These are phyloP conservation scores for Dactylellina drechsleri DNA, from an alignment of 2,329 filamentous ascomycete species.

Conservation along the genomic window DNA sequence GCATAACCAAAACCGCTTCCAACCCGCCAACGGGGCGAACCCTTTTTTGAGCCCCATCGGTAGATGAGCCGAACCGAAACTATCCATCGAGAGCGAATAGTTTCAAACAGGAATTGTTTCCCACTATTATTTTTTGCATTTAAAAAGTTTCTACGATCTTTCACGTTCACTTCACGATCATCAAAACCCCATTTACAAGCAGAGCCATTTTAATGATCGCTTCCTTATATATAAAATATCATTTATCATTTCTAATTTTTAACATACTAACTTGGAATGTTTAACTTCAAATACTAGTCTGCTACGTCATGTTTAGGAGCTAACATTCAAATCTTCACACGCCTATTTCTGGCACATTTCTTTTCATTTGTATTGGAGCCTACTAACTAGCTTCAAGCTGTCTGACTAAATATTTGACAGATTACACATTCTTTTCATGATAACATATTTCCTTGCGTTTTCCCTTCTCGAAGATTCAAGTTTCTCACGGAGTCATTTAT, in stretches of 20 bases:
- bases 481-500: constrained; percentile 7
- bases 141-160: constrained; percentile 13
- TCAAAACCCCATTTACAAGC: constrained; percentile 5
- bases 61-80: background rate
- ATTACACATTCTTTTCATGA: constrained; percentile 12
- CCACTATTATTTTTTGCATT: constrained; percentile 1
- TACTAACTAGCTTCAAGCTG: background rate
- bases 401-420: too few relatives aligned
- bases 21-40: constrained; percentile 23
- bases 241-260: constrained; percentile 14
- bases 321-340: constrained; percentile 13
- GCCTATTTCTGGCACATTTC: constrained; percentile 41
- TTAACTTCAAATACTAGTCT: constrained; percentile 19
- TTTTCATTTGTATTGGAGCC: constrained; percentile 35
- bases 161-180: constrained; percentile 35
- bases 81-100: background rate
- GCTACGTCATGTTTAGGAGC: constrained; percentile 18
- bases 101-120: background rate
- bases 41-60: constrained; percentile 33
- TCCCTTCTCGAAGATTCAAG: background rate
- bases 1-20: constrained; percentile 27
- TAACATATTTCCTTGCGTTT: background rate
- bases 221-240: background rate
- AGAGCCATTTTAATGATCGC: constrained; percentile 16
- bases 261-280: constrained; percentile 28